Evolutionary conservation across 768 basidiomycete species (phyloP).

Genomic region (Termitomyces heimii): DNA sequence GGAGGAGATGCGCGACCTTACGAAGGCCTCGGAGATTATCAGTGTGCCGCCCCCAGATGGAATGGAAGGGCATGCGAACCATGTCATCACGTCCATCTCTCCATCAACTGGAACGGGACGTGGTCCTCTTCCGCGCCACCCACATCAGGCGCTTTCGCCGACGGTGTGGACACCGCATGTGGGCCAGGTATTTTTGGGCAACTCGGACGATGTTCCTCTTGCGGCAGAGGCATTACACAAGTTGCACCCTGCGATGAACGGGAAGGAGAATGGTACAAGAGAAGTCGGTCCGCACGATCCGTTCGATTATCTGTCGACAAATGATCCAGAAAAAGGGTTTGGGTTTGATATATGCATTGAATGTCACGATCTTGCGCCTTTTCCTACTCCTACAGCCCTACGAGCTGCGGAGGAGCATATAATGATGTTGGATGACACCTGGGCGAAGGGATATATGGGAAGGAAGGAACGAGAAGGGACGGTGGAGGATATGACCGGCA

Average conservation of each 20-base stretch:
- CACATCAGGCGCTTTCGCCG: constrained; percentile 24
- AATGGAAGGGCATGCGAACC: constrained; percentile 1
- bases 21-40: constrained; percentile 75
- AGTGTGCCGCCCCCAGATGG: constrained; percentile 15
- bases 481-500: neutral
- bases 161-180: constrained; percentile 47
- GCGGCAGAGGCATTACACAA: constrained; percentile 21
- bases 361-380: constrained; percentile 76
- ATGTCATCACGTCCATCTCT: neutral
- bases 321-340: constrained; percentile 41
- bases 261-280: neutral
- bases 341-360: constrained; percentile 88
- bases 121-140: neutral
- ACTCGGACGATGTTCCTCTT: constrained; percentile 74
- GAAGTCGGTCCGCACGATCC: constrained; percentile 26
- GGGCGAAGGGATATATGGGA: constrained; percentile 41
- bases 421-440: constrained; percentile 55
- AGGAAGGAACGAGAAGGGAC: constrained; percentile 16
- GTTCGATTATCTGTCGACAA: constrained; percentile 35
- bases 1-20: constrained; percentile 88
- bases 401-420: constrained; percentile 76
- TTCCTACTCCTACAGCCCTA: constrained; percentile 61
- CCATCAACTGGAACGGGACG: neutral
- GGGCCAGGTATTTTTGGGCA: constrained; percentile 78
- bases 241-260: constrained; percentile 18